A percentile compares a stretch with the other conserved stretches of the same genome.
These are phyloP conservation scores for Pleomassaria siparia DNA, from an alignment of 2,329 filamentous ascomycete species.

Conservation along the genomic window DNA sequence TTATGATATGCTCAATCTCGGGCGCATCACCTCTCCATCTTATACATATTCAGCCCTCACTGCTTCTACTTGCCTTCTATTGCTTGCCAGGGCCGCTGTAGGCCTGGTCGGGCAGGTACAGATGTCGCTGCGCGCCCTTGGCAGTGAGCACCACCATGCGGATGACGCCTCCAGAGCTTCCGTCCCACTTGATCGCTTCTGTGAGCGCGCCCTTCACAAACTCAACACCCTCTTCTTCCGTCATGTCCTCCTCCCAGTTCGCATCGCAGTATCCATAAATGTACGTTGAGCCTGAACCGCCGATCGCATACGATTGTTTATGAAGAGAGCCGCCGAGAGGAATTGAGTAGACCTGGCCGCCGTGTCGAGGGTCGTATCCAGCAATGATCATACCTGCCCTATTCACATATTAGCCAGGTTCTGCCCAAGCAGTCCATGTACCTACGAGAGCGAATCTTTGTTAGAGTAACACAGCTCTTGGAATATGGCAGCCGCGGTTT, in stretches of 20 bases:
- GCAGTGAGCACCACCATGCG: conserved; percentile 94
- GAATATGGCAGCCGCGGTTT: conserved; percentile 93
- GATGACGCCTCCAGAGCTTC: conserved; percentile 96
- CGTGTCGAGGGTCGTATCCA: conserved; percentile 94
- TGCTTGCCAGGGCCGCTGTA: conserved; percentile 73
- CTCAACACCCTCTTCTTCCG: conserved; percentile 81
- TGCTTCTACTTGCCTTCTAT: conserved; percentile 18
- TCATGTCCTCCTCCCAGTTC: conserved; percentile 95
- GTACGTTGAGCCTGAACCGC: conserved; percentile 95
- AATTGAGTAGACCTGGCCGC: conserved; percentile 96
- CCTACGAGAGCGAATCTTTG: conserved; percentile 88
- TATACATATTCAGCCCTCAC: conserved; percentile 8
- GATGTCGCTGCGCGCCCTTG: conserved; percentile 84
- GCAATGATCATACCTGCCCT: conserved; percentile 97
- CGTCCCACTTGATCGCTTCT: conserved; percentile 99
- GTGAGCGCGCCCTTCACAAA: conserved; percentile 90
- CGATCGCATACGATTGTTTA: conserved; percentile 95
- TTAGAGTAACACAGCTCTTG: conserved; percentile 98
- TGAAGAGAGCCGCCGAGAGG: conserved; percentile 94
- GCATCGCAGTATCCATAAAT: conserved; percentile 99
- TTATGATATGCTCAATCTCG: neutral
- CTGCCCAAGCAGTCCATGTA: neutral
- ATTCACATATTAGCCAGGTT: conserved; percentile 20
- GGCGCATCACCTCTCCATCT: conserved; percentile 2
- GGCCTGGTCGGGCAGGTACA: conserved; percentile 87